Evolutionary conservation across 257 asterid species (phyloP), one percentile per base, ranked within the genome.

Genomic region (Nicotiana attenuata): DNA sequence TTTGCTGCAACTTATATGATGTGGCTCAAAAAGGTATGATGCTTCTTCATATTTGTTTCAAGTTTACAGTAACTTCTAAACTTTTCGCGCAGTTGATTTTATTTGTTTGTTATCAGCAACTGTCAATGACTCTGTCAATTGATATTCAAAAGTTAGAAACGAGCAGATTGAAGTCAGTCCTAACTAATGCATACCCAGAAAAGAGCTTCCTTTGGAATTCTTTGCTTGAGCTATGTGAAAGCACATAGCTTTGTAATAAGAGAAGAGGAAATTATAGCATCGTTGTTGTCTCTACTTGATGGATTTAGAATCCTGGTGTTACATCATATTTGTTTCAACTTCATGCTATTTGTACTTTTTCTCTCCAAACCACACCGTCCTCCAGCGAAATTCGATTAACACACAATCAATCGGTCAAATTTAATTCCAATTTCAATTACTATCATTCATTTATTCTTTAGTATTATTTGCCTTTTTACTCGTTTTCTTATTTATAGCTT

Each of bases 1-100:
- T 82, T 86, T 78, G 85, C 99, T 67, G 91, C 97, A 68, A 89
- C 95, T 35, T 96, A 96, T 88, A 88, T 91, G 33, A 68, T 87
- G 87, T 96, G 99, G 99, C 93, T 94, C 38, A 88, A 92, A 45
- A 94, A 84, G 97, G 98, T 93, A 87, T 8, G 33, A 7, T 64
- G 10, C n/a, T 5, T 73, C 81, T 78, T 75, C 73, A 2, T 26
- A 19, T 10, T 7, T 29, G 13, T 71, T 61, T 66, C 13, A 11
- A 50, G 29, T 64, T 52, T 52, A 13, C 20, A 53, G 45, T 68
- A 10, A 31, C 38, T 15, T 60, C 29, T 45, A 41, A 67, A 15
- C 10, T 77, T 66, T 67, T 33, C 41, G 61, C 33, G 29, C 68
- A 16, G 33, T 50, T 28, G 45, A 75, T 77, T 5, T 55, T 47